Base-by-base conservation (phyloP, 305 asterid genomes). In the Fraxinus velutina region DNA sequence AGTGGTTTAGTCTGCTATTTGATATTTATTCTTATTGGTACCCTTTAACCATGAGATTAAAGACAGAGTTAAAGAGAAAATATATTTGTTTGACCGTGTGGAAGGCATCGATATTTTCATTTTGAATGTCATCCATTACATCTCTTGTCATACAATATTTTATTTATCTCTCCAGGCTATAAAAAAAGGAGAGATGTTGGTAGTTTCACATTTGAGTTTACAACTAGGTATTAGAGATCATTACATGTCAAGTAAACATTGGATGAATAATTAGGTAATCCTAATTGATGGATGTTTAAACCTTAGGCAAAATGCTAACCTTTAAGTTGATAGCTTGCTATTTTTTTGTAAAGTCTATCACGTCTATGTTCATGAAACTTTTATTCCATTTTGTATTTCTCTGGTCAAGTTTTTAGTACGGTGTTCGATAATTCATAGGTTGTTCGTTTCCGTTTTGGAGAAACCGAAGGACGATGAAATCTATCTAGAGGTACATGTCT, bases 161-260 rank as follows among this genome's bases (percentile, higher is more conserved):
- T 80, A 32, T 68, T 87, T 73, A 5, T 37, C 52, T 36, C 81
- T 76, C 6, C 88, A 96, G 99, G 98, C 94, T 85, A 96, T 96
- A 89, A 96, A 90, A 91, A 96, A 96, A 1, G 98, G 99, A 77
- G 98, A 96, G 90, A 96, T 96, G 98, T 91, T 96, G 12, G 98
- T 98, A 36, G 97, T 96, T 75, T 94, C 97, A 24, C 99, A 96
- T 92, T 82, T 96, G 86, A 90, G 97, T 6, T 34, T 34, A 34
- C 39, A 34, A 34, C 13, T 17, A 52, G 44, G 29, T 29, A 17
- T 57, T 57, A 6, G 68, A 57, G 68, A 57, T 21, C 29, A 57
- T 57, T 19, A 57, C 68, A 57, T 0, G 1, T 5, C 10, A 17
- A 27, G 50, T 57, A 66, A 39, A 81, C 27, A 36, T 9, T 37